These are phyloP conservation scores for Musa itinerans DNA, from an alignment of 176 grass and related monocot genomes.

Conservation along the genomic window DNA sequence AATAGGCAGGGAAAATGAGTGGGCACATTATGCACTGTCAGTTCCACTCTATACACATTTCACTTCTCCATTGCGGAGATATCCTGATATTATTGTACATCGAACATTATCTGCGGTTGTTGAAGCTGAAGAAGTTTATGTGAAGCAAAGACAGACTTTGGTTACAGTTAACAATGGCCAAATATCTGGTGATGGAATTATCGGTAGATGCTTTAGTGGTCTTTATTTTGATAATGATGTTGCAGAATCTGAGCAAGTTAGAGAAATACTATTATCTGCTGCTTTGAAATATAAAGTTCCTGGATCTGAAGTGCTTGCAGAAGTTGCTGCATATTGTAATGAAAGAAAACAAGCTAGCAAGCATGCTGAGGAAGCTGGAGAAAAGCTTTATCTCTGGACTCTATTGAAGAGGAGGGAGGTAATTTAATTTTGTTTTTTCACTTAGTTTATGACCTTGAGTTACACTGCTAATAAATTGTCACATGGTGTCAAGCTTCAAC, in stretches of 20 bases:
- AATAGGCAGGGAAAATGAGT: slow-evolving; percentile 65
- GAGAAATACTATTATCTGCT: slow-evolving; percentile 43
- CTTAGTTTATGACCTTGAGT: neutral
- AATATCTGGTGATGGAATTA: slow-evolving; percentile 21
- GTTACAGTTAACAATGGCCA: slow-evolving; percentile 15
- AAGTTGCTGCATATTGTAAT: slow-evolving; percentile 78
- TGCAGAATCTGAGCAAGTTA: slow-evolving; percentile 67
- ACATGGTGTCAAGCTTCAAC: neutral
- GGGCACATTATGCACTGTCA: slow-evolving; percentile 80
- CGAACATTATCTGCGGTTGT: slow-evolving; percentile 69
- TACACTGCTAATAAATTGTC: neutral
- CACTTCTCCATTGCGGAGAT: slow-evolving; percentile 85
- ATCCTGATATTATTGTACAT: slow-evolving; percentile 96
- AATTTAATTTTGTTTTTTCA: slow-evolving; percentile 4
- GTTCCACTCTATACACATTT: slow-evolving; percentile 87
- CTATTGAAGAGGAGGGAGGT: slow-evolving; percentile 83
- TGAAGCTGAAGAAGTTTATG: slow-evolving; percentile 66
- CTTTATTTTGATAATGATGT: slow-evolving; percentile 52
- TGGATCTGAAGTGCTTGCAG: slow-evolving; percentile 39
- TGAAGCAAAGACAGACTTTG: slow-evolving; percentile 39
- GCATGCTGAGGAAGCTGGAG: slow-evolving; percentile 85
- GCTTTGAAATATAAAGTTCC: slow-evolving; percentile 63
- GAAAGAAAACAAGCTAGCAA: slow-evolving; percentile 67
- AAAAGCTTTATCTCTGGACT: slow-evolving; percentile 83
- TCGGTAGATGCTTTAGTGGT: slow-evolving; percentile 52